These are phyloP conservation scores for Solanum pinnatisectum DNA, from an alignment of 257 asterid genomes.

Conservation along the genomic window DNA sequence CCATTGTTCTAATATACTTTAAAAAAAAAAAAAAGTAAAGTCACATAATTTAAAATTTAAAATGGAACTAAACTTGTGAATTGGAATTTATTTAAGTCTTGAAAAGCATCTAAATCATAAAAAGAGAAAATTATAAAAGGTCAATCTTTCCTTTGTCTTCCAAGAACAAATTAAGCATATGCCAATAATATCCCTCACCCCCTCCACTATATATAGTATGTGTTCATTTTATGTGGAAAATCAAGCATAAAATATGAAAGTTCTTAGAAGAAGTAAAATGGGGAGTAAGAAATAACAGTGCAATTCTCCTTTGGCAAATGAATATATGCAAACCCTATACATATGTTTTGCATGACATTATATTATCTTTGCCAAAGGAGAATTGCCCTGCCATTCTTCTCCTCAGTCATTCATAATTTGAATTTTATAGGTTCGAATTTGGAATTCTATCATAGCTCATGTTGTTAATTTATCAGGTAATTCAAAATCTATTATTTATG, in stretches of 20 bases:
- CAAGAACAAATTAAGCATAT: background rate
- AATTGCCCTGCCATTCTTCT: conserved; percentile 59
- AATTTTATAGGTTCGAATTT: background rate
- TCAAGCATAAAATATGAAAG: background rate
- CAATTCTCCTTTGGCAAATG: background rate
- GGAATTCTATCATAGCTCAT: background rate
- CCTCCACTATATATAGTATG: background rate
- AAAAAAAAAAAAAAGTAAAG: background rate
- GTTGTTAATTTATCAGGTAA: background rate
- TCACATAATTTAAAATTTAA: background rate
- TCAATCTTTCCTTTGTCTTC: background rate
- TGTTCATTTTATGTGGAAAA: background rate
- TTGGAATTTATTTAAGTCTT: background rate
- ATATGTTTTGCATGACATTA: background rate
- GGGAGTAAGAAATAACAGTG: background rate
- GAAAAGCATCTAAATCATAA: background rate
- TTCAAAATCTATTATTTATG: background rate
- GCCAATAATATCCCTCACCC: background rate
- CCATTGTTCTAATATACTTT: background rate
- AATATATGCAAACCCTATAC: background rate
- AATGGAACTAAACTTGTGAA: background rate
- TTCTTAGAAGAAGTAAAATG: background rate
- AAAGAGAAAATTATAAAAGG: background rate
- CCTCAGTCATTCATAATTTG: background rate
- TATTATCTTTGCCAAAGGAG: conserved; percentile 55